Evolutionary conservation across 139 green algal species (phyloP), one percentile per base, ranked within the genome.

Genomic region (Pseudopediastrum boryanum): DNA sequence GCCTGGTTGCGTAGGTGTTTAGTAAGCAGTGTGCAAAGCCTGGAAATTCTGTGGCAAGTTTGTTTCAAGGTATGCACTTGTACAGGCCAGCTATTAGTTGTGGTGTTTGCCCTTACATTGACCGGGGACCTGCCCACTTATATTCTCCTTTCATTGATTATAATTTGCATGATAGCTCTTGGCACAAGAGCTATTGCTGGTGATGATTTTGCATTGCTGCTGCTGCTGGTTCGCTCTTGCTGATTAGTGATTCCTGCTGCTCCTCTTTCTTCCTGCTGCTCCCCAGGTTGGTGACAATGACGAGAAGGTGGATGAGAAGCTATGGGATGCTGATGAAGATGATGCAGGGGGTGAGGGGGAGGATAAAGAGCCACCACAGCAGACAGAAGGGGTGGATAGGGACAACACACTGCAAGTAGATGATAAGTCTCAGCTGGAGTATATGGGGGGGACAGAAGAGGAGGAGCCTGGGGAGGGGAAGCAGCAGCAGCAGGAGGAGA

Each of bases 301-400:
- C 23, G 91, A 98, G 33, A 84, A 85, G 10, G 95, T 99, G 42
- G 96, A 99, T 79, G 96, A 99, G 90, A 83, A 84, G 63, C 71
- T 98, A 77, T 99, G 96, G 95, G 84, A 91, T 39, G 87, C 86
- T 23, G 81, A 96, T 7, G 82, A 84, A 29, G 88, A 94, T 35
- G 73, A 92, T 44, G 64, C 82, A 31, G 39, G 61, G 2, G 74
- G 51, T 21, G 70, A 88, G 35, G 21, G 75, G 41, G 52, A 81
- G 31, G 39, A 87, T 19, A 46, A 85, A 23, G 78, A 90, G 44
- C 66, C 89, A 75, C 78, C 82, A 44, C 70, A 88, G 72, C 78
- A 82, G 59, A 75, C 89, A 54, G 89, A 94, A 67, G 91, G 91
- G 78, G 87, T 91, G 25, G 91, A 96, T 58, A 87, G 89, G 75